Evolutionary conservation across 176 grass and related monocot species (phyloP).

Genomic region (Phyllostachys edulis): DNA sequence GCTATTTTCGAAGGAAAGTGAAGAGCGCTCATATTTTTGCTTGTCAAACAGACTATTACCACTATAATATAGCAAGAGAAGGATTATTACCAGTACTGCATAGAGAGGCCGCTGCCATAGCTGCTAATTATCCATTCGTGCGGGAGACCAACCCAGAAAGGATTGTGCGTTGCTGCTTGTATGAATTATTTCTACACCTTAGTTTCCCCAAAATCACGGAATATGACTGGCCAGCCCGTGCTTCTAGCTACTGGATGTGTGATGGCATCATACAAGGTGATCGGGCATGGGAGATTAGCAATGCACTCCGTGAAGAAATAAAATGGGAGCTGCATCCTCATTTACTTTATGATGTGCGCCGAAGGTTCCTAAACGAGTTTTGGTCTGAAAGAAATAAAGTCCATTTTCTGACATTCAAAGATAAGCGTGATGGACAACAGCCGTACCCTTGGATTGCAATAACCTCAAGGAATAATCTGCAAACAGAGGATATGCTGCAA

Average conservation of each 20-base stretch:
- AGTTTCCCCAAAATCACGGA: not conserved
- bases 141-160: rapidly evolving
- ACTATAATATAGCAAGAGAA: not conserved
- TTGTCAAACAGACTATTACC: not conserved
- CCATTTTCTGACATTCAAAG: not conserved
- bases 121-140: not conserved
- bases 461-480: too few relatives aligned
- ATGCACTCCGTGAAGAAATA: not conserved
- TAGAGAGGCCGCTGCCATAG: not conserved
- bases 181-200: not conserved
- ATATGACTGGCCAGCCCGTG: not conserved
- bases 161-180: not conserved
- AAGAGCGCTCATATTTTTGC: not conserved
- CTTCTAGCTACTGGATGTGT: constrained; percentile 20
- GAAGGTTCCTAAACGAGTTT: rapidly evolving
- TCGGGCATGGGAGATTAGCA: not conserved
- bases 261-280: not conserved
- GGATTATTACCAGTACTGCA: not conserved
- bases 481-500: not conserved
- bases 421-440: not conserved
- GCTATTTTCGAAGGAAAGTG: too few relatives aligned
- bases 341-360: rapidly evolving
- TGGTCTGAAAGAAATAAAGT: too few relatives aligned
- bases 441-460: not conserved
- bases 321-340: not conserved